A percentile compares a stretch with the other conserved stretches of the same genome.
Conservation (phyloP, 2,329 filamentous ascomycete genomes). For the Arthrobotrys sphaeroides region DNA sequence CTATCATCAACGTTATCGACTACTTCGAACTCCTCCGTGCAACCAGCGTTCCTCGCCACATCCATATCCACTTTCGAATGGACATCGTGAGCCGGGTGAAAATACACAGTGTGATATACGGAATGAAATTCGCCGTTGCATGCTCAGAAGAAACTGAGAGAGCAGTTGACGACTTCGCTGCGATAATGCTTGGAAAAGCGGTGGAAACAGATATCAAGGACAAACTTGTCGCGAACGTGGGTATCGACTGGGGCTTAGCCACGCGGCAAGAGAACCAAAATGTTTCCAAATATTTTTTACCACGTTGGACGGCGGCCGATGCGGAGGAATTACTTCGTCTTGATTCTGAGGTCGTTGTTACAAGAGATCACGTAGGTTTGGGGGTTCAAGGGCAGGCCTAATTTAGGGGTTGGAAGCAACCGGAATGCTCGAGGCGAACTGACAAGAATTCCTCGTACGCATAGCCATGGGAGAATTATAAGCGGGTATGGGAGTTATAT, state of each 20-base stretch:
- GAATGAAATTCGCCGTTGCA: slow-evolving; percentile 45
- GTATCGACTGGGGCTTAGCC: slow-evolving; percentile 25
- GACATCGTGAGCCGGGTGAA: slow-evolving; percentile 43
- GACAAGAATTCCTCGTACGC: too few relatives aligned
- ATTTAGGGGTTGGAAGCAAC: too few relatives aligned
- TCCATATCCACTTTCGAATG: slow-evolving; percentile 42
- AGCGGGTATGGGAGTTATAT: not conserved
- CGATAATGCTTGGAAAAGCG: slow-evolving; percentile 14
- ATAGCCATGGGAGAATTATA: too few relatives aligned
- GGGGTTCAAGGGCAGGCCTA: not conserved
- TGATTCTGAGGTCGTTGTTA: not conserved
- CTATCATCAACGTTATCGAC: slow-evolving; percentile 40
- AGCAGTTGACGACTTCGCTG: slow-evolving; percentile 33
- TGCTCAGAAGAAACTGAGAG: slow-evolving; percentile 23
- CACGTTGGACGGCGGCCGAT: slow-evolving; percentile 17
- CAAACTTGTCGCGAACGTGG: slow-evolving; percentile 12
- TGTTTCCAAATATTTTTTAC: slow-evolving; percentile 48
- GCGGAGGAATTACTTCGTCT: slow-evolving; percentile 26
- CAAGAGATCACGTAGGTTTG: not conserved
- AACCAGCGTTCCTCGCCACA: slow-evolving; percentile 30
- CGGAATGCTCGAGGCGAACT: too few relatives aligned
- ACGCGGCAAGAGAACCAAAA: slow-evolving; percentile 21
- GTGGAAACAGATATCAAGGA: slow-evolving; percentile 1
- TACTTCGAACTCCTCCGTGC: slow-evolving; percentile 45
- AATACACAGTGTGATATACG: slow-evolving; percentile 25